Percentiles rank a stretch among this genome's conserved stretches.
Evolutionary conservation across 176 grass and related monocot species (phyloP).

Genomic region (Guadua angustifolia): DNA sequence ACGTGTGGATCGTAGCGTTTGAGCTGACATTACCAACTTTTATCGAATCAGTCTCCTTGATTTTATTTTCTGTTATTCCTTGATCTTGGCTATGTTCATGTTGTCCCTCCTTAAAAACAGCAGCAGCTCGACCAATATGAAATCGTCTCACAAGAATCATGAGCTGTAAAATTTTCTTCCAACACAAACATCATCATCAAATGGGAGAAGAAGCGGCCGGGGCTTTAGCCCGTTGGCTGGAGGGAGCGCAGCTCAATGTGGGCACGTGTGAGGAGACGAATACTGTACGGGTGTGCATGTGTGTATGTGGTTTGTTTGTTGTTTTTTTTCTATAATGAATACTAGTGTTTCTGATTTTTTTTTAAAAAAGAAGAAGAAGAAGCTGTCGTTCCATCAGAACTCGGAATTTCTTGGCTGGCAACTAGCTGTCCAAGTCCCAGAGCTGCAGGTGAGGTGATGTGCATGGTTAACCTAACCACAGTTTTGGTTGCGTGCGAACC

Average conservation of each 20-base stretch:
- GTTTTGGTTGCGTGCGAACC: constrained; percentile 8
- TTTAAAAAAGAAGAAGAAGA: background rate
- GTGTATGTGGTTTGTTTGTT: too few species aligned
- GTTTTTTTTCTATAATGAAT: too few species aligned
- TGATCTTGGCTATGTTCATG: background rate
- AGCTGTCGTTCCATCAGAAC: background rate
- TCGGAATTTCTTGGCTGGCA: background rate
- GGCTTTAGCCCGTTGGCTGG: too few species aligned
- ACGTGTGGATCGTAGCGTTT: constrained; percentile 9
- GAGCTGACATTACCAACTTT: background rate
- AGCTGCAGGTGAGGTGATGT: constrained; percentile 4
- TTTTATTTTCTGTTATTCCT: too few species aligned
- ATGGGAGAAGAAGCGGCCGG: background rate
- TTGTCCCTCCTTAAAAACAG: background rate
- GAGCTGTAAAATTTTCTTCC: background rate
- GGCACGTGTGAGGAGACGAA: too few species aligned
- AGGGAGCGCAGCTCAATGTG: too few species aligned
- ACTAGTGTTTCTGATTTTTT: too few species aligned
- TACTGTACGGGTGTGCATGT: too few species aligned
- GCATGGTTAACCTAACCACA: constrained; percentile 19
- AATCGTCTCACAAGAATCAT: background rate
- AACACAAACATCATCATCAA: background rate
- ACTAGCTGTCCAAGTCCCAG: background rate
- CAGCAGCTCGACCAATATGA: background rate
- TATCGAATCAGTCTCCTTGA: background rate